Conservation (phyloP, 1,284 basidiomycete species). For the Melanopsichium pennsylvanicum region DNA sequence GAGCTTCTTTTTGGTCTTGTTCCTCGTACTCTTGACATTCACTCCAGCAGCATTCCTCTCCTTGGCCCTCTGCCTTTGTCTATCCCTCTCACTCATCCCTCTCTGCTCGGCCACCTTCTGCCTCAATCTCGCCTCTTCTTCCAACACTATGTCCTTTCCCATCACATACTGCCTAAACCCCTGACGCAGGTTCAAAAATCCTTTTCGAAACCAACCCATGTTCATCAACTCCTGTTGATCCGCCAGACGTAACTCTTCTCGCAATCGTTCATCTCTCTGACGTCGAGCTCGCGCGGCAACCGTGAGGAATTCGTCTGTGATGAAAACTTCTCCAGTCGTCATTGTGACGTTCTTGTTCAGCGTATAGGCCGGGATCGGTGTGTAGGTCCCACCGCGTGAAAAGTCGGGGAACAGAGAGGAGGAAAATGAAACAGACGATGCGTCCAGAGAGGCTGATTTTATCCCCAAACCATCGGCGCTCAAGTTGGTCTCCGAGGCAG, state of each 20-base stretch:
- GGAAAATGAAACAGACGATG: constrained; percentile 15
- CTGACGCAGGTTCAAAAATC: constrained; percentile 26
- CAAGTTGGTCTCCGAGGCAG: constrained; percentile 7
- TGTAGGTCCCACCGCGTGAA: background rate
- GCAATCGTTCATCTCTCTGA: constrained; percentile 25
- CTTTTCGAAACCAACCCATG: constrained; percentile 44
- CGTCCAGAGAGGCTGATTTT: constrained; percentile 14
- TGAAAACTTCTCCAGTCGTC: constrained; percentile 17
- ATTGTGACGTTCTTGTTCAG: too few relatives aligned
- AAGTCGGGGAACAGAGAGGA: constrained; percentile 33
- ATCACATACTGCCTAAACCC: constrained; percentile 39
- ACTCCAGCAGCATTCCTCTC: constrained; percentile 26
- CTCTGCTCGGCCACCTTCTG: constrained; percentile 16
- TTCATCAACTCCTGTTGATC: constrained; percentile 41
- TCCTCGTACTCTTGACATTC: constrained; percentile 21
- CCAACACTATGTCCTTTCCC: constrained; percentile 24
- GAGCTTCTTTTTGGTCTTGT: constrained; percentile 21
- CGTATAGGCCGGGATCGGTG: constrained; percentile 7
- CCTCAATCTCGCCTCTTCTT: constrained; percentile 14
- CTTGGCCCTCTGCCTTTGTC: constrained; percentile 13
- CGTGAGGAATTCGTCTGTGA: constrained; percentile 44
- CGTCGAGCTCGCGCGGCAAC: constrained; percentile 33
- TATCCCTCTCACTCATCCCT: constrained; percentile 18
- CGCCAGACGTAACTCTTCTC: constrained; percentile 21
- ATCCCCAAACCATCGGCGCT: constrained; percentile 21